Percentiles rank a stretch among this genome's conserved stretches.
Conservation (phyloP, 805 yeast genomes). For the Cyberlindnera bimundalis region DNA sequence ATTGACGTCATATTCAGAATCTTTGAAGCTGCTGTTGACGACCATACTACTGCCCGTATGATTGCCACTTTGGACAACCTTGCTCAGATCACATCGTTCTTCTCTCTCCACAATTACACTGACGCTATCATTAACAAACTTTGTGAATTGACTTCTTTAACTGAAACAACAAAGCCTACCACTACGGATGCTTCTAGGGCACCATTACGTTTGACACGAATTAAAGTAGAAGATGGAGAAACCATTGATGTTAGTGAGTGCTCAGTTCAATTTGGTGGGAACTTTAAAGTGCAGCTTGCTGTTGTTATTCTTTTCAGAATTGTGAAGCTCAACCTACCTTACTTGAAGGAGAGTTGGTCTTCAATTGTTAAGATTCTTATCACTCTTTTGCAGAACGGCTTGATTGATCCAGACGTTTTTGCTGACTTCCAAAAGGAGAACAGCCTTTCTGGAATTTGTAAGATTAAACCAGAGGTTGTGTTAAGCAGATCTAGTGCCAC, state of each 20-base stretch:
- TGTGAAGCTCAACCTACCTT: conserved; percentile 52
- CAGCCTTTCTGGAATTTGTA: conserved; percentile 50
- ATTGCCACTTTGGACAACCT: conserved; percentile 86
- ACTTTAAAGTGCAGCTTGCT: conserved; percentile 88
- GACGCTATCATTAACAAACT: conserved; percentile 67
- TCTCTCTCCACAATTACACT: conserved; percentile 50
- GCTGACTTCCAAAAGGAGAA: conserved; percentile 59
- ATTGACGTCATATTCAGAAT: conserved; percentile 70
- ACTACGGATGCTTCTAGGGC: conserved; percentile 4
- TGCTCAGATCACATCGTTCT: conserved; percentile 69
- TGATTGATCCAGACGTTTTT: conserved; percentile 64
- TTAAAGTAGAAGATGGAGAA: conserved; percentile 28
- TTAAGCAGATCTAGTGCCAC: conserved; percentile 61
- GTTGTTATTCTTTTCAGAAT: conserved; percentile 82
- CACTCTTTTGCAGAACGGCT: conserved; percentile 66
- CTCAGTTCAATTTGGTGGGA: conserved; percentile 82
- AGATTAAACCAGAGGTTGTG: conserved; percentile 62
- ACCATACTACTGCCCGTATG: conserved; percentile 81
- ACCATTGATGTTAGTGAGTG: conserved; percentile 70
- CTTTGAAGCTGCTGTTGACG: conserved; percentile 87
- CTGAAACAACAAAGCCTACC: conserved; percentile 21
- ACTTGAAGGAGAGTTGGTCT: conserved; percentile 50
- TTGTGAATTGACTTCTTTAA: conserved; percentile 63
- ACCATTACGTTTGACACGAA: conserved; percentile 23
- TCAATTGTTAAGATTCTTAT: conserved; percentile 56